Evolutionary conservation across 257 asterid genomes (phyloP), one percentile per base, ranked within the genome.

Genomic region (Forsythia suspensa): DNA sequence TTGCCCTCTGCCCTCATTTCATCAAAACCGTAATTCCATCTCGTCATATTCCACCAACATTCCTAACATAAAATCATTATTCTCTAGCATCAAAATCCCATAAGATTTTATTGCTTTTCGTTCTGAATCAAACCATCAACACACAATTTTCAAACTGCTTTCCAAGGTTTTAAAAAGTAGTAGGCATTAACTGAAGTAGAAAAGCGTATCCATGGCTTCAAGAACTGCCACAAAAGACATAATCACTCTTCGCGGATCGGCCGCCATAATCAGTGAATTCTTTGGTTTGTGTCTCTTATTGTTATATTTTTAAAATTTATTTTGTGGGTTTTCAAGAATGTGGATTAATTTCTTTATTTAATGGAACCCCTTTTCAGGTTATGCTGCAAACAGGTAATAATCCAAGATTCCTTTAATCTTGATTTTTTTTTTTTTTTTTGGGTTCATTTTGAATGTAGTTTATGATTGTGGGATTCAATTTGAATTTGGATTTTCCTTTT

Each of bases 211-310:
- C 44, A 91, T 94, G 98, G 93, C 96, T 84, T 91, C 96, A 37
- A 93, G 82, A 89, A 79, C 91, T 29, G 92, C 91, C 24, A 86
- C 95, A 16, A 95, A 95, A 65, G 98, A 95, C 84, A 88, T 92
- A 74, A 94, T 94, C 85, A 94, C 98, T 2, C 93, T 94, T 24
- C 96, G 92, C 41, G 98, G 98, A 73, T 93, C 98, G 5, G 90
- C 98, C 72, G 97, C 98, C 20, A 93, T 93, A 29, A 94, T 95
- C 79, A 83, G 94, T 41, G 99, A 95, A 85, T 95, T 93, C 88
- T 95, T 95, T 44, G 99, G 98, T 93, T 85, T 20, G 82, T 76
- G 59, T 48, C 0, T 36, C 20, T 18, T 18, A 52, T 16, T 18
- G 81, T 68, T 8, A 4, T 29, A 21, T 61, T 61, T 16, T 5